Conservation (phyloP, 192 early-diverging fungal species). For the Jimgerdemannia lactiflua region DNA sequence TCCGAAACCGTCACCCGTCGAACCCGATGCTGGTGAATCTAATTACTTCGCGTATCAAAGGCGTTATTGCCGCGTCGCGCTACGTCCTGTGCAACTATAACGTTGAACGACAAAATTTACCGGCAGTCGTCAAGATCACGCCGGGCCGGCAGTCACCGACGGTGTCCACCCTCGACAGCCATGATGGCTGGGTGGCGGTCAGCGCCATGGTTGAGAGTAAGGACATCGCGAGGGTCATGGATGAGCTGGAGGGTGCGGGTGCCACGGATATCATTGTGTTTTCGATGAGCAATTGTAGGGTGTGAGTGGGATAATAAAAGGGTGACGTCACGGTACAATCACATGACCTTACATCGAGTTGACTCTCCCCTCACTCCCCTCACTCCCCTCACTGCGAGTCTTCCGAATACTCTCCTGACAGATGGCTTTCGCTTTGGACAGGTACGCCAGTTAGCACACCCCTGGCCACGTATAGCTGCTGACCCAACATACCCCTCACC, state of each 20-base stretch:
- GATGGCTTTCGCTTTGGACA: too few species aligned
- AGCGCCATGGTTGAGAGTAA: constrained; percentile 86
- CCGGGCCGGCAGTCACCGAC: constrained; percentile 95
- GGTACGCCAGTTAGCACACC: too few species aligned
- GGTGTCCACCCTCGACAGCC: constrained; percentile 72
- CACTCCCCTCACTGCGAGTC: too few species aligned
- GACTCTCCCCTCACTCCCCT: too few species aligned
- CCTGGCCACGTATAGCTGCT: too few species aligned
- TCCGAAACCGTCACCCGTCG: constrained; percentile 75
- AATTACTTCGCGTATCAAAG: constrained; percentile 82
- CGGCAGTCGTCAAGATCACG: constrained; percentile 69
- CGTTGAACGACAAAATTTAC: constrained; percentile 62
- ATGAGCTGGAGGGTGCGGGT: constrained; percentile 78
- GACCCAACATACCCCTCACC: too few species aligned
- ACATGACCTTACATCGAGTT: too few species aligned
- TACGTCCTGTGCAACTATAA: constrained; percentile 95
- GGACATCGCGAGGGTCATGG: constrained; percentile 84
- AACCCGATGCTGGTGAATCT: constrained; percentile 78
- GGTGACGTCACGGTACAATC: neutral
- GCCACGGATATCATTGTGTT: constrained; percentile 91
- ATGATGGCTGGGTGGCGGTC: constrained; percentile 87
- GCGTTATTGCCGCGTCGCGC: constrained; percentile 83
- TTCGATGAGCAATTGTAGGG: constrained; percentile 75
- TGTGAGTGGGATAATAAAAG: constrained; percentile 31
- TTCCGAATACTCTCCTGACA: too few species aligned